A percentile compares a stretch with the other conserved stretches of the same genome.
Conservation (phyloP, 2,329 filamentous ascomycete species). For the Stachybotrys chlorohalonatus region DNA sequence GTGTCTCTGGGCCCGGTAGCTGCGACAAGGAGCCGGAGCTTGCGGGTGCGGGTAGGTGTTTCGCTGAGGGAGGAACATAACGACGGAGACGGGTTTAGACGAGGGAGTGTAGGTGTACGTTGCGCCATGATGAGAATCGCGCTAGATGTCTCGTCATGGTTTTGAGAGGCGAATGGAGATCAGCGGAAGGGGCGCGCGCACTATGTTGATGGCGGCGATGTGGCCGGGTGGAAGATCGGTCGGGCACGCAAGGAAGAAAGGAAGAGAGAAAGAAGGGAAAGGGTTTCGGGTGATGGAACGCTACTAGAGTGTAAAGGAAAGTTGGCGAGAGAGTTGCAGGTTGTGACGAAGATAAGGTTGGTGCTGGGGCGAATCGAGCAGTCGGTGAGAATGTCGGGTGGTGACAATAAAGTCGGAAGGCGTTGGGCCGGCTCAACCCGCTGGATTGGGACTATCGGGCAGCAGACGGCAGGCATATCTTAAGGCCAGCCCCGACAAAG, state of each 20-base stretch:
- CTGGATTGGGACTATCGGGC: background rate
- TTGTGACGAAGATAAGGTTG: background rate
- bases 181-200: background rate
- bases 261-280: background rate
- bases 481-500: no score
- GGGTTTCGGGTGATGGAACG: background rate
- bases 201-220: no score
- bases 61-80: slow-evolving; percentile 28
- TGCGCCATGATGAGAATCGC: slow-evolving; percentile 21
- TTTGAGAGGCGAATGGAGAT: background rate
- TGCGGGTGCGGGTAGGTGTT: slow-evolving; percentile 27
- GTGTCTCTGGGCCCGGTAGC: slow-evolving; percentile 57
- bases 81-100: slow-evolving; percentile 18
- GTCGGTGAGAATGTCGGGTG: background rate
- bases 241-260: background rate
- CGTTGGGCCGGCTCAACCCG: background rate
- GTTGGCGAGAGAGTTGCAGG: background rate
- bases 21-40: slow-evolving; percentile 54
- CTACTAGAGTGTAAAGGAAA: background rate
- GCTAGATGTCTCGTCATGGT: slow-evolving; percentile 19
- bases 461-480: background rate
- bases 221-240: no score
- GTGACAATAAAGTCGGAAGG: background rate
- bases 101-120: slow-evolving; percentile 18
- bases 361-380: background rate